phyloP scores from a whole-genome alignment of 345 rosid genomes.

The Aurinia saxatilis region DNA sequence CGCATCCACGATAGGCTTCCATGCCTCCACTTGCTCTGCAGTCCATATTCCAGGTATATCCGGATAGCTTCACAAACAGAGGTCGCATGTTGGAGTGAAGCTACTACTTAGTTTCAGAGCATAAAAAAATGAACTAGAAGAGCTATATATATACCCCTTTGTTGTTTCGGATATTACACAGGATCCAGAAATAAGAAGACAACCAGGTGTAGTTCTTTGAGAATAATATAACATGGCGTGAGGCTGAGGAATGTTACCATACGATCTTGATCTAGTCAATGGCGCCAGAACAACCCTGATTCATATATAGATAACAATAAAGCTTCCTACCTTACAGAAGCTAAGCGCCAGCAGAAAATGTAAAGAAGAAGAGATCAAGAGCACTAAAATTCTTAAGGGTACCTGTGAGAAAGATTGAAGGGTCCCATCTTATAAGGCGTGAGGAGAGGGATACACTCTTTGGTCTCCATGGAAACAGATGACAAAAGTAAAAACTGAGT shows the following conservation, averaged over 20 bases:
- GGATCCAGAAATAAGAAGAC: slow-evolving; percentile 47
- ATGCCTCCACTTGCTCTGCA: slow-evolving; percentile 67
- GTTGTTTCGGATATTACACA: slow-evolving; percentile 49
- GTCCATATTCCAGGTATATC: slow-evolving; percentile 58
- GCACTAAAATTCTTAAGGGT: not conserved
- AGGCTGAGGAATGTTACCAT: slow-evolving; percentile 46
- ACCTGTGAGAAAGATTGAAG: slow-evolving; percentile 23
- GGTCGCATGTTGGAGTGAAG: not conserved
- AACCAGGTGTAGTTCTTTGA: slow-evolving; percentile 56
- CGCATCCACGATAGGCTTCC: slow-evolving; percentile 68
- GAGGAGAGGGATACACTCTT: slow-evolving; percentile 14
- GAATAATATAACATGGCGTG: slow-evolving; percentile 60
- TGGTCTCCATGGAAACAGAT: not conserved
- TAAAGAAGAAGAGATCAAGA: not conserved
- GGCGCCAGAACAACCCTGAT: slow-evolving; percentile 42
- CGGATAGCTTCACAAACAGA: slow-evolving; percentile 25
- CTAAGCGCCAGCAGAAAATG: no score
- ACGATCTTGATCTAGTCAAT: slow-evolving; percentile 48
- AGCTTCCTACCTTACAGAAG: no score
- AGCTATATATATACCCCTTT: slow-evolving; percentile 21
- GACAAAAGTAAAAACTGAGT: not conserved
- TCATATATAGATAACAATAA: no score
- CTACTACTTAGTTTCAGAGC: no score
- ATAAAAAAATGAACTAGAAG: no score
- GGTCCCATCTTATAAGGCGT: slow-evolving; percentile 12